phyloP scores from a whole-genome alignment of 345 rosid genomes.

The Eucalyptus shirleyi region DNA sequence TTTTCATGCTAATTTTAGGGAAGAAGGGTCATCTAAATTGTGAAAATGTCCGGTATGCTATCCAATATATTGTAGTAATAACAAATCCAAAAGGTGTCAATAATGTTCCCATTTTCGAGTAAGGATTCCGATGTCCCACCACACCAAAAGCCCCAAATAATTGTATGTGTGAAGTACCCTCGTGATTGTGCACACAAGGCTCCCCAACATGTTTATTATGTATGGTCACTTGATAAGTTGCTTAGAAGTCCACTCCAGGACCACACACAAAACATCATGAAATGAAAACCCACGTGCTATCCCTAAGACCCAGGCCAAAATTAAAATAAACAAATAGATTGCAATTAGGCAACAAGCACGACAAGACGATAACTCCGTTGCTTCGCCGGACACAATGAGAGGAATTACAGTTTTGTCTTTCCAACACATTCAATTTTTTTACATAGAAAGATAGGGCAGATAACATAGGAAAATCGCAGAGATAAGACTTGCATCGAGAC shows the following conservation, averaged over 20 bases:
- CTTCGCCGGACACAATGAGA: background rate
- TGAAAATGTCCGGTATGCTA: background rate
- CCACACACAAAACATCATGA: background rate
- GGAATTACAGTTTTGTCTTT: background rate
- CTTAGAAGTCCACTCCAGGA: background rate
- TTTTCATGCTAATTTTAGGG: background rate
- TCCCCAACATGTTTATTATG: background rate
- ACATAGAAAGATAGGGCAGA: background rate
- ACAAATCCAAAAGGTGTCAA: background rate
- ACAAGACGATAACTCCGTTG: background rate
- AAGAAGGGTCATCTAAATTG: background rate
- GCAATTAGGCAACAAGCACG: background rate
- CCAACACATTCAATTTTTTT: background rate
- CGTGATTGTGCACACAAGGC: background rate
- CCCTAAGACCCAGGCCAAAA: background rate
- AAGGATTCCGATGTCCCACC: background rate
- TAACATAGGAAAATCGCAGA: background rate
- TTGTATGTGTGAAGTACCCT: background rate
- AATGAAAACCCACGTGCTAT: background rate
- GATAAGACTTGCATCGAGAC: conserved; percentile 8
- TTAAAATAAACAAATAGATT: background rate
- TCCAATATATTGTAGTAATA: background rate
- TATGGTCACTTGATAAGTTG: background rate
- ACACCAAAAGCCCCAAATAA: background rate
- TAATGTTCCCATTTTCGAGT: background rate